Evolutionary conservation across 1,284 basidiomycete genomes (phyloP), one percentile per base, ranked within the genome.

Genomic region (Nidula niveotomentosa): DNA sequence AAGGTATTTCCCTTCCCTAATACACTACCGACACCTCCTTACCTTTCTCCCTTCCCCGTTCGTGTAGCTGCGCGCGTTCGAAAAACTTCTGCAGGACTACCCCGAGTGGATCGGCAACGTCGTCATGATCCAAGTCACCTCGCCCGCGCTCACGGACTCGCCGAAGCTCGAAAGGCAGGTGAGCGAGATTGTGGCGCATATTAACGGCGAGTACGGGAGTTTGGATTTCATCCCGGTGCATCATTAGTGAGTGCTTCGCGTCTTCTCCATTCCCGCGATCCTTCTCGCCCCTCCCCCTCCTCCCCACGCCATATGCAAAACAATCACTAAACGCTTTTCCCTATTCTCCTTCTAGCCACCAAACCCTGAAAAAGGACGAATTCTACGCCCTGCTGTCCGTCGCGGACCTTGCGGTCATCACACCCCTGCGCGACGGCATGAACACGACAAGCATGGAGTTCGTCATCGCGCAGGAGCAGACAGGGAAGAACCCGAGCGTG

Each of bases 401-500:
- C 0, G 96, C 96, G 9, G 96, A 98, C 71, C 81, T 99, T 18
- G 96, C 92, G 7, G 88, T 99, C 30, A 97, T 98, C 72, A 99
- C 96, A 0, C 94, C 94, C 0, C 83, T 98, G 6, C 87, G 96
- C 34, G 96, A 99, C 67, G 96, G 96, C 8, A 98, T 99, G 96
- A 98, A 99, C 80, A 98, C 97, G 8, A 98, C 95, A 0, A 90
- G 86, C 49, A 98, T 98, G 96, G 96, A 98, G 75, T 98, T 93
- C 73, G 92, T 97, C 48, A 90, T 98, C 58, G 95, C 94, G 53
- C 96, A 99, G 74, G 83, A 91, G 63, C 82, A 80, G 60, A 91
- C 85, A 48, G 86, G 87, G 69, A 88, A 87, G 73, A 93, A 90
- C 53, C 94, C 91, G 0, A 84, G 96, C 53, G 91, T 99, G 54